These are phyloP conservation scores for Hura crepitans DNA, from an alignment of 441 rosid genomes.

Conservation along the genomic window DNA sequence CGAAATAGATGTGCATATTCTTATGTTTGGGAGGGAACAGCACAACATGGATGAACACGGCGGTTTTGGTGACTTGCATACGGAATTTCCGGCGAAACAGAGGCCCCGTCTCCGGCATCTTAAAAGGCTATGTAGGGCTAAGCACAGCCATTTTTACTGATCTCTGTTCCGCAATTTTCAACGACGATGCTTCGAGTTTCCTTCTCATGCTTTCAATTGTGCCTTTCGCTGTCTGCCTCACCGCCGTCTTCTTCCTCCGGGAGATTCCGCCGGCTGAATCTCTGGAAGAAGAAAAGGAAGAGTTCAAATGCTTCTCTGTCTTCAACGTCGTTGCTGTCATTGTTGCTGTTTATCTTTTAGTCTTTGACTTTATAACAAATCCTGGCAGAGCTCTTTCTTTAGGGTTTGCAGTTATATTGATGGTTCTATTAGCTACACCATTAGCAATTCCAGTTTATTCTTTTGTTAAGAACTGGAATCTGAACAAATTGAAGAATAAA, in stretches of 20 bases:
- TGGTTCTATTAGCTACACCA: constrained; percentile 48
- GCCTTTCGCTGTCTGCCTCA: constrained; percentile 52
- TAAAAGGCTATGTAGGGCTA: constrained; percentile 70
- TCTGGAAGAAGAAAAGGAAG: constrained; percentile 39
- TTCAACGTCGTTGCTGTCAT: constrained; percentile 52
- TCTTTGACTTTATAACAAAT: constrained; percentile 41
- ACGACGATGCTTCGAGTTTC: no score
- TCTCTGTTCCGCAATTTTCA: constrained; percentile 55
- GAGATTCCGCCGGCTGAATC: constrained; percentile 43
- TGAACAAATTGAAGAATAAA: no score
- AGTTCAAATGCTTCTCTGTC: constrained; percentile 37
- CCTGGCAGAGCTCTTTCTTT: constrained; percentile 33
- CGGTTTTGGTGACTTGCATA: constrained; percentile 65
- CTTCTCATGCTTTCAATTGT: no score
- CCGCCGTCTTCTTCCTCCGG: constrained; percentile 57
- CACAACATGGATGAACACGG: constrained; percentile 92
- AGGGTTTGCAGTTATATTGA: constrained; percentile 38
- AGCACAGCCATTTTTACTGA: constrained; percentile 77
- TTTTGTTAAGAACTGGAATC: constrained; percentile 27
- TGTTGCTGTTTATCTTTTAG: constrained; percentile 52
- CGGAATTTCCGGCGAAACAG: constrained; percentile 62
- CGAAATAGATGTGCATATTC: constrained; percentile 57
- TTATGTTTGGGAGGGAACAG: constrained; percentile 79
- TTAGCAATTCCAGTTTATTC: constrained; percentile 41
- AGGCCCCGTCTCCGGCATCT: constrained; percentile 68